phyloP scores from a whole-genome alignment of 2,329 filamentous ascomycete species.

The Aspergillus sp. region DNA sequence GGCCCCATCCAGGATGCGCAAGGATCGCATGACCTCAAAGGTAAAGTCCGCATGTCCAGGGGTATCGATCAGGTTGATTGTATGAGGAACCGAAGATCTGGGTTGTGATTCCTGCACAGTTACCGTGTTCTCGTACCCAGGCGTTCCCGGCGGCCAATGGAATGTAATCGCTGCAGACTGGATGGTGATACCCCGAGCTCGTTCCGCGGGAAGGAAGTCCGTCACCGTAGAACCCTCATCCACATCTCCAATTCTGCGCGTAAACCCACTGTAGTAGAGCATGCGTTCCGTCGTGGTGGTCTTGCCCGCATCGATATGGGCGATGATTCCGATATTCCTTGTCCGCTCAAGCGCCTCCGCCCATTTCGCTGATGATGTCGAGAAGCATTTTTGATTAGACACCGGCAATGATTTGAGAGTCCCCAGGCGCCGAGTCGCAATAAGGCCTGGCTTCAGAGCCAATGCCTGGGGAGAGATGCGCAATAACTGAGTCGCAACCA shows the following conservation, averaged over 20 bases:
- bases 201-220: conserved; percentile 89
- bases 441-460: conserved; percentile 8
- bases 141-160: conserved; percentile 64
- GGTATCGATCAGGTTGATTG: conserved; percentile 89
- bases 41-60: conserved; percentile 96
- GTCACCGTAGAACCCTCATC: conserved; percentile 96
- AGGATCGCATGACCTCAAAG: conserved; percentile 87
- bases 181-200: conserved; percentile 90
- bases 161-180: conserved; percentile 96
- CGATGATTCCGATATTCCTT: conserved; percentile 96
- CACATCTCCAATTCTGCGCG: conserved; percentile 83
- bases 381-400: conserved; percentile 15
- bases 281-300: conserved; percentile 98
- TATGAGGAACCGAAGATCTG: conserved; percentile 53
- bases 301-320: conserved; percentile 97
- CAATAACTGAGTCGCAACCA: conserved; percentile 27
- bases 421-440: conserved; percentile 5
- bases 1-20: conserved; percentile 80
- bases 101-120: conserved; percentile 26
- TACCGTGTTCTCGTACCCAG: conserved; percentile 9
- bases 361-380: conserved; percentile 18
- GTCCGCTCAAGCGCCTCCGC: conserved; percentile 52
- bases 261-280: conserved; percentile 93
- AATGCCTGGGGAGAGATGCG: conserved; percentile 19
- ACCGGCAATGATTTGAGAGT: background rate